A percentile compares a stretch with the other conserved stretches of the same genome.
Evolutionary conservation across 225 moss, liverwort and hornwort genomes (phyloP).

Genomic region (Pseudoscleropodium purum): DNA sequence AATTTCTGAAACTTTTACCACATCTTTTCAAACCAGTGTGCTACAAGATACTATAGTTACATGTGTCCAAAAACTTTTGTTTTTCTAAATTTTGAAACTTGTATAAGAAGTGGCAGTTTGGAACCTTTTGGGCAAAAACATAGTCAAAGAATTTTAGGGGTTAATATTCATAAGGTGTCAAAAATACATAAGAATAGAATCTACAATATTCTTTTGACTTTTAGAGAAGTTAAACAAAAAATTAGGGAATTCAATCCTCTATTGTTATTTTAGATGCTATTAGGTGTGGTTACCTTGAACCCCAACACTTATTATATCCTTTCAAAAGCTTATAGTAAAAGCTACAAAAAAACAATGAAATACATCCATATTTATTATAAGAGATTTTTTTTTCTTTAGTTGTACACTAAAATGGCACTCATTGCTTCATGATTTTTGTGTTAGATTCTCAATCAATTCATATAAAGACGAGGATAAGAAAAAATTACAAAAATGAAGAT

Average conservation of each 20-base stretch:
- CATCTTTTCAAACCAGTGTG: too few species aligned
- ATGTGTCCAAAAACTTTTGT: too few species aligned
- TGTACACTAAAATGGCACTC: rapidly evolving
- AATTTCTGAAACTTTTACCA: too few species aligned
- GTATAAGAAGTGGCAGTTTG: too few species aligned
- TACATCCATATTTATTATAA: neutral
- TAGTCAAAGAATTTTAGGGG: too few species aligned
- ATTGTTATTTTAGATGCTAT: rapidly evolving
- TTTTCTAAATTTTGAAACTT: too few species aligned
- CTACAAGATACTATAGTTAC: too few species aligned
- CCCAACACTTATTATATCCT: neutral
- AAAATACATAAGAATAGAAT: neutral
- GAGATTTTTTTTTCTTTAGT: neutral
- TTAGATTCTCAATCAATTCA: neutral
- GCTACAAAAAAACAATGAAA: neutral
- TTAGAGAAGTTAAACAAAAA: neutral
- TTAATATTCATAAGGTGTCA: too few species aligned
- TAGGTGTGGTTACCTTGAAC: neutral
- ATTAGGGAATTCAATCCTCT: neutral
- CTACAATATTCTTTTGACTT: neutral
- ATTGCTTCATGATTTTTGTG: neutral
- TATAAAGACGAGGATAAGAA: neutral
- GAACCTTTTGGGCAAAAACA: too few species aligned
- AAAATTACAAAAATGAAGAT: neutral
- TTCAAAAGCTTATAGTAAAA: neutral